These are phyloP conservation scores for Amanita exitialis DNA, from an alignment of 768 basidiomycete species.

Conservation along the genomic window DNA sequence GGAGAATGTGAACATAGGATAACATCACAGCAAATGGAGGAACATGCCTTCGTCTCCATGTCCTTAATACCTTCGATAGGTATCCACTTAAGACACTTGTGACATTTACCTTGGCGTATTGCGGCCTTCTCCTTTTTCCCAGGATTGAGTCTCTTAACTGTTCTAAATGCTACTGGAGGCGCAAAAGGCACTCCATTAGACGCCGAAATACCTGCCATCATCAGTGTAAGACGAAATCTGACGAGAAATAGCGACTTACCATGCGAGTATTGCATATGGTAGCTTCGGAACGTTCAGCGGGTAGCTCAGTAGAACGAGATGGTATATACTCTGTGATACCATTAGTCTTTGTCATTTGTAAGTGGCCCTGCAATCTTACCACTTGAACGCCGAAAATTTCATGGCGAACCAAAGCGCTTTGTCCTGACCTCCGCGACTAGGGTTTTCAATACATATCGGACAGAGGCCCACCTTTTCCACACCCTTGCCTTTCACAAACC, in stretches of 20 bases:
- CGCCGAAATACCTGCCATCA: slow-evolving; percentile 54
- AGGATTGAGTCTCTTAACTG: slow-evolving; percentile 29
- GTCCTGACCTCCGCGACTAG: slow-evolving; percentile 51
- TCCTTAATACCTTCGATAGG: slow-evolving; percentile 65
- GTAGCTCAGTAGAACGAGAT: background rate
- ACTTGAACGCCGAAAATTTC: slow-evolving; percentile 82
- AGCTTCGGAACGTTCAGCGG: slow-evolving; percentile 29
- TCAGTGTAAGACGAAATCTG: slow-evolving; percentile 1
- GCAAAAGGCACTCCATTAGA: slow-evolving; percentile 63
- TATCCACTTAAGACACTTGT: slow-evolving; percentile 69
- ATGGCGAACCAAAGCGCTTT: slow-evolving; percentile 63
- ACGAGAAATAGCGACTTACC: slow-evolving; percentile 25
- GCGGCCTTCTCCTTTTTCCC: slow-evolving; percentile 49
- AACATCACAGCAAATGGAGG: background rate
- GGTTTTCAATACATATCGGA: slow-evolving; percentile 61
- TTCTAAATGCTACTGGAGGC: slow-evolving; percentile 59
- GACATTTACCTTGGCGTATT: slow-evolving; percentile 67
- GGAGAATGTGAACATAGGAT: background rate
- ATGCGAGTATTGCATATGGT: slow-evolving; percentile 77
- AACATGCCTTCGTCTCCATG: slow-evolving; percentile 55
- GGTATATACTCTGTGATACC: background rate
- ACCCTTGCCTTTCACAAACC: slow-evolving; percentile 65
- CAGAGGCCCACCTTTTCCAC: slow-evolving; percentile 65
- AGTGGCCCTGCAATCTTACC: slow-evolving; percentile 23
- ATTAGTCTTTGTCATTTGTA: background rate